A percentile compares a stretch with the other conserved stretches of the same genome.
Conservation (phyloP, 495 filamentous ascomycete genomes). For the Neurospora sp. region DNA sequence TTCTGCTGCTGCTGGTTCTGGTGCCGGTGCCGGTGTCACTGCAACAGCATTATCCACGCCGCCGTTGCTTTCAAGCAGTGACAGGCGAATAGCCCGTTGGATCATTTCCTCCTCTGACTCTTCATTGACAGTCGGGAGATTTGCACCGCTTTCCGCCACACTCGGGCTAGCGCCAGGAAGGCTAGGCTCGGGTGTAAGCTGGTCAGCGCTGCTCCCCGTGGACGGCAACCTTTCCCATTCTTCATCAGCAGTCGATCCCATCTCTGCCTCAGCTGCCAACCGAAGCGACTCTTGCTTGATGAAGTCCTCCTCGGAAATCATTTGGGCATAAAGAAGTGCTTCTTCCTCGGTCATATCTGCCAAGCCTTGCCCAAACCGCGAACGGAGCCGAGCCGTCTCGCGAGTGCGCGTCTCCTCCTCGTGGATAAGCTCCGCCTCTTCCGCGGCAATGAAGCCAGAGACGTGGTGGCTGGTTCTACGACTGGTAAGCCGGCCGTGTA, state of each 20-base stretch:
- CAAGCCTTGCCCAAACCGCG: conserved; percentile 72
- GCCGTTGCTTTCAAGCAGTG: conserved; percentile 44
- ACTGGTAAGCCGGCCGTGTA: conserved; percentile 28
- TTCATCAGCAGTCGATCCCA: conserved; percentile 36
- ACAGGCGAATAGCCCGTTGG: conserved; percentile 70
- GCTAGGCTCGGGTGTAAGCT: conserved; percentile 41
- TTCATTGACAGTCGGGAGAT: conserved; percentile 15
- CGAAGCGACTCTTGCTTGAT: conserved; percentile 50
- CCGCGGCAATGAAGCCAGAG: conserved; percentile 70
- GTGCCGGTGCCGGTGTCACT: conserved; percentile 8
- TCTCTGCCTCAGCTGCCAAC: conserved; percentile 35
- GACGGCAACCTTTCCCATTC: conserved; percentile 36
- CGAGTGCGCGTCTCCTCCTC: conserved; percentile 48
- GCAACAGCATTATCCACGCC: conserved; percentile 25
- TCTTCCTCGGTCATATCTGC: conserved; percentile 80
- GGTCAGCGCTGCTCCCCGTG: conserved; percentile 32
- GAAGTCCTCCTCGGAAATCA: conserved; percentile 76
- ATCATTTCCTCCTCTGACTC: conserved; percentile 57
- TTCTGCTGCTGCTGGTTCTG: conserved; percentile 2
- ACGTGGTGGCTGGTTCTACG: conserved; percentile 31
- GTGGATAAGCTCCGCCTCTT: conserved; percentile 66
- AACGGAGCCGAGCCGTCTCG: conserved; percentile 57
- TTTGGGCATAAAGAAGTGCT: conserved; percentile 74
- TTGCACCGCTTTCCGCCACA: conserved; percentile 3
- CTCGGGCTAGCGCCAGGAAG: conserved; percentile 31